Evolutionary conservation across 2,329 filamentous ascomycete species (phyloP).

Genomic region (Penicillium sp.): DNA sequence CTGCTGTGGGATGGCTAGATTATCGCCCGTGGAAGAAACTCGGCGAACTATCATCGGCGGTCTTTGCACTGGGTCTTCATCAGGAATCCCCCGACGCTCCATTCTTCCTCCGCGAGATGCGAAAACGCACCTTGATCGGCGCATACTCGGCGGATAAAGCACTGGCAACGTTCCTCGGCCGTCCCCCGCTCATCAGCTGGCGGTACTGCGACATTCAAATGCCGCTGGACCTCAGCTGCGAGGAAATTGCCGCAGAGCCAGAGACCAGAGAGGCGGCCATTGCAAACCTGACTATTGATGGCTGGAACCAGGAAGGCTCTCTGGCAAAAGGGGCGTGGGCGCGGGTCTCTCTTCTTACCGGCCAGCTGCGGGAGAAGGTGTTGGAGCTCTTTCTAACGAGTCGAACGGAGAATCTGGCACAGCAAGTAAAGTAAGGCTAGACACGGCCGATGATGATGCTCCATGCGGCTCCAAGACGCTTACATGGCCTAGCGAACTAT

Average conservation of each 20-base stretch:
- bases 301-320: slow-evolving; percentile 8
- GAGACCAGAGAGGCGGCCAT: slow-evolving; percentile 6
- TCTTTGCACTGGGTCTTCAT: slow-evolving; percentile 44
- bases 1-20: slow-evolving; percentile 33
- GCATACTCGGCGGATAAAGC: slow-evolving; percentile 29
- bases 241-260: slow-evolving; percentile 16
- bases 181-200: slow-evolving; percentile 28
- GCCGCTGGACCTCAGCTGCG: slow-evolving; percentile 27
- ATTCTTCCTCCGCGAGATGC: slow-evolving; percentile 29
- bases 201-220: slow-evolving; percentile 24
- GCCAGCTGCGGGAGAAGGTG: slow-evolving; percentile 21
- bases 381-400: slow-evolving; percentile 22
- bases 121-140: slow-evolving; percentile 27
- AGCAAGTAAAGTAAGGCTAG: slow-evolving; percentile 16
- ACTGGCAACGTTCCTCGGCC: slow-evolving; percentile 27
- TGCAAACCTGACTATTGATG: slow-evolving; percentile 5
- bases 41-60: slow-evolving; percentile 44
- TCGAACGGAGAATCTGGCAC: slow-evolving; percentile 15
- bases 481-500: slow-evolving; percentile 11
- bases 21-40: slow-evolving; percentile 46
- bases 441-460: neutral
- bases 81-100: slow-evolving; percentile 31
- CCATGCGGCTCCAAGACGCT: neutral
- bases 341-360: slow-evolving; percentile 10
- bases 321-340: slow-evolving; percentile 10